Evolutionary conservation across 371 early-diverging fungal genomes (phyloP).

Genomic region (Apophysomyces sp.): DNA sequence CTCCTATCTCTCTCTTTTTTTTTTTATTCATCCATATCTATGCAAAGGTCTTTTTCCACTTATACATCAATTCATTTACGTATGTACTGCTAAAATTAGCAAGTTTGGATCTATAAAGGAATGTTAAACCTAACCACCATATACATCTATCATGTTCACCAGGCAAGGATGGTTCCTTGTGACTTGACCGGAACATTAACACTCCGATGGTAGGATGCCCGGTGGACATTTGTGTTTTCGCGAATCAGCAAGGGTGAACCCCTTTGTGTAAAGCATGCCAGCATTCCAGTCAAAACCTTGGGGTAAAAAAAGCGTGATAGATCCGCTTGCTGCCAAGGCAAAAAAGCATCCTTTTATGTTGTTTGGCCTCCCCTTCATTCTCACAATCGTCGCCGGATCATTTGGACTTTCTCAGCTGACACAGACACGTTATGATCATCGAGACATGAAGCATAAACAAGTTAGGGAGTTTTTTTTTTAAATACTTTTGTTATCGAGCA

Average conservation of each 20-base stretch:
- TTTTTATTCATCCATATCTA: neutral
- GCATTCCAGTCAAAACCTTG: constrained; percentile 48
- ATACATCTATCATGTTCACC: too few species aligned
- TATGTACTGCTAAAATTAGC: too few species aligned
- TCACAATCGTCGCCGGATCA: constrained; percentile 57
- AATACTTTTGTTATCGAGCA: too few species aligned
- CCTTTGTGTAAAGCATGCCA: constrained; percentile 23
- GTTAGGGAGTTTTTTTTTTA: constrained; percentile 4
- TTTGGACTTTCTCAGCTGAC: constrained; percentile 59
- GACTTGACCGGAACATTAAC: too few species aligned
- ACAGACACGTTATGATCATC: constrained; percentile 63
- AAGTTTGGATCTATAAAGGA: too few species aligned
- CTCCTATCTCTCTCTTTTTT: neutral
- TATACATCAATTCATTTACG: too few species aligned
- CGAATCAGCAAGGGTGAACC: too few species aligned
- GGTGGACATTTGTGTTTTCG: too few species aligned
- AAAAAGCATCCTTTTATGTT: constrained; percentile 51
- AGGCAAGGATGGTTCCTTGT: too few species aligned
- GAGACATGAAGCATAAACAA: constrained; percentile 44
- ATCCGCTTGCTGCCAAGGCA: constrained; percentile 33
- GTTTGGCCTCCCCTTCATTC: constrained; percentile 66
- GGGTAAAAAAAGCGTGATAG: constrained; percentile 22
- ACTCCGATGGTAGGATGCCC: too few species aligned
- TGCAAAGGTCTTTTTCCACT: too few species aligned
- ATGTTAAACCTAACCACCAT: too few species aligned